phyloP scores from a whole-genome alignment of 2,329 filamentous ascomycete genomes.

The Aspergillus puulaauensis region DNA sequence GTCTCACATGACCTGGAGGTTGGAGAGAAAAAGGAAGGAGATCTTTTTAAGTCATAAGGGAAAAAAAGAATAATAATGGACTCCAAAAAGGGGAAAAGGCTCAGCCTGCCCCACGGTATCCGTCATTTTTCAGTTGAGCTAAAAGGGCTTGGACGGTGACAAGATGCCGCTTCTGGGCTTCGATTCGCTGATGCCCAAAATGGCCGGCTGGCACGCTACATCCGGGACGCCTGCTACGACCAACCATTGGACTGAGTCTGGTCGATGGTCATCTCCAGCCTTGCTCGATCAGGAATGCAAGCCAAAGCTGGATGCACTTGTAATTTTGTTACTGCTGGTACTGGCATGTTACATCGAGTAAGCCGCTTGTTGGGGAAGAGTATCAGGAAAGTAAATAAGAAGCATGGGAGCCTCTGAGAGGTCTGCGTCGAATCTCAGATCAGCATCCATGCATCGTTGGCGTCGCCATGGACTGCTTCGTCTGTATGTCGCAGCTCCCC shows the following conservation, averaged over 20 bases:
- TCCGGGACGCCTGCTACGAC: constrained; percentile 40
- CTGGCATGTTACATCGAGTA: constrained; percentile 11
- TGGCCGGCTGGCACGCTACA: constrained; percentile 27
- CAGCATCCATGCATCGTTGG: constrained; percentile 14
- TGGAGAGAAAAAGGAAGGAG: not conserved
- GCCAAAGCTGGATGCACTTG: constrained; percentile 15
- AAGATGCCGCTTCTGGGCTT: constrained; percentile 23
- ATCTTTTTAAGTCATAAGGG: not conserved
- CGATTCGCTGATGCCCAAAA: constrained; percentile 31
- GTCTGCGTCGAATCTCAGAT: constrained; percentile 3
- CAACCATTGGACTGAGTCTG: constrained; percentile 39
- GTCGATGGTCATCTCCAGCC: constrained; percentile 32
- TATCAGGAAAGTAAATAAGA: constrained; percentile 7
- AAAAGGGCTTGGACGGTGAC: constrained; percentile 22
- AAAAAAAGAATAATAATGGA: not conserved
- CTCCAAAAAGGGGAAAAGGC: constrained; percentile 3
- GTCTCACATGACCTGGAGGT: constrained; percentile 2
- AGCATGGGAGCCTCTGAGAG: constrained; percentile 4
- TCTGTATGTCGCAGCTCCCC: constrained; percentile 8
- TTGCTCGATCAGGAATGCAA: constrained; percentile 30
- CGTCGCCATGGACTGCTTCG: constrained; percentile 14
- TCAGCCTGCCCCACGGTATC: constrained; percentile 12
- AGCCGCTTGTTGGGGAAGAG: not conserved
- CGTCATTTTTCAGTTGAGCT: constrained; percentile 12
- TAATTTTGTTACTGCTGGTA: constrained; percentile 17